A percentile compares a stretch with the other conserved stretches of the same genome.
Conservation (phyloP, 2,329 filamentous ascomycete species). For the Penicillium italicum region DNA sequence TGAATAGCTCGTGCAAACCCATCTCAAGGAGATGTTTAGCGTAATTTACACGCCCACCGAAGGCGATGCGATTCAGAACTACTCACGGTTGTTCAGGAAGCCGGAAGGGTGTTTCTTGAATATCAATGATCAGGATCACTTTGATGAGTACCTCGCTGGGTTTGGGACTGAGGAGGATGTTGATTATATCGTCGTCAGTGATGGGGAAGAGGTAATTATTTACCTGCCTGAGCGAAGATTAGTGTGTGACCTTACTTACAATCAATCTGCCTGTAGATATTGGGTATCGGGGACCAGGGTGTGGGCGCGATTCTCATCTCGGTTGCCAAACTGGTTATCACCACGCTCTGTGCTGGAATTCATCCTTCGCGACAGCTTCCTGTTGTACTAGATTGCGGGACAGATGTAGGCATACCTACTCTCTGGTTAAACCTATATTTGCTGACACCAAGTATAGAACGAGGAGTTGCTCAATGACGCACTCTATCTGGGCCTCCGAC, state of each 20-base stretch:
- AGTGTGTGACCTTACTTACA: slow-evolving; percentile 8
- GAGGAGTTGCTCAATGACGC: slow-evolving; percentile 69
- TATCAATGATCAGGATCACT: slow-evolving; percentile 63
- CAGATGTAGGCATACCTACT: slow-evolving; percentile 51
- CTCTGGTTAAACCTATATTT: neutral
- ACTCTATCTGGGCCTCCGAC: slow-evolving; percentile 71
- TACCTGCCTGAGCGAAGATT: no score
- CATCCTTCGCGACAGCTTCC: slow-evolving; percentile 74
- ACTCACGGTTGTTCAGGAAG: slow-evolving; percentile 70
- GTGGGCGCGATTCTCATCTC: slow-evolving; percentile 81
- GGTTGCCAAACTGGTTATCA: slow-evolving; percentile 75
- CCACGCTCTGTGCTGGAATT: slow-evolving; percentile 81
- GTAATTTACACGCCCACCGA: slow-evolving; percentile 91
- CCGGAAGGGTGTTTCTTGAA: slow-evolving; percentile 81
- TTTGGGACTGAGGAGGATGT: slow-evolving; percentile 71
- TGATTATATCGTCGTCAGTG: slow-evolving; percentile 84
- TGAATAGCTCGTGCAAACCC: slow-evolving; percentile 64
- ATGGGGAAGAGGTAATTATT: slow-evolving; percentile 51
- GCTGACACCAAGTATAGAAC: slow-evolving; percentile 48
- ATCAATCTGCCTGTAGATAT: slow-evolving; percentile 58
- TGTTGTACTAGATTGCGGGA: slow-evolving; percentile 81
- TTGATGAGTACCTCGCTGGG: slow-evolving; percentile 63
- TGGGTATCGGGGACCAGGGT: slow-evolving; percentile 87
- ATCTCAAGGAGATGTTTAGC: slow-evolving; percentile 83
- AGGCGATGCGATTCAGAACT: slow-evolving; percentile 82